Conservation (phyloP, 2,329 filamentous ascomycete species). For the Lomentospora prolificans region DNA sequence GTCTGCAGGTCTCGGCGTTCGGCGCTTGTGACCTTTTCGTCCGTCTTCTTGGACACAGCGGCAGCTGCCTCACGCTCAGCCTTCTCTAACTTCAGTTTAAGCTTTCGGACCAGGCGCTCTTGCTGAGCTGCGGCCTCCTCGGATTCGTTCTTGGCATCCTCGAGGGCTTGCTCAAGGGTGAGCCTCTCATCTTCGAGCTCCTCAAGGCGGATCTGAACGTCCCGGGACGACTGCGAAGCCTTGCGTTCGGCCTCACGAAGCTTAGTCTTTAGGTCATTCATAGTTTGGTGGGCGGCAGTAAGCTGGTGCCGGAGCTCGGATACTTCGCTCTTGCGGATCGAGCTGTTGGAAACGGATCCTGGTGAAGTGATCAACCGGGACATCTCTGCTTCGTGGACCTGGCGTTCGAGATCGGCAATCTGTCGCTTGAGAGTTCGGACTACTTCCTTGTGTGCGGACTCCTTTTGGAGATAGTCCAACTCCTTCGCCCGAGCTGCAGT, state of each 20-base stretch:
- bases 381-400: constrained; percentile 54
- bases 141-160: constrained; percentile 40
- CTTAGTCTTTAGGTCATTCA: constrained; percentile 42
- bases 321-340: constrained; percentile 46
- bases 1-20: constrained; percentile 51
- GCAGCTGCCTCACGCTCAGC: constrained; percentile 35
- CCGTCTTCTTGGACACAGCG: constrained; percentile 18
- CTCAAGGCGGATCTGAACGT: constrained; percentile 44
- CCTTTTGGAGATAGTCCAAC: constrained; percentile 54
- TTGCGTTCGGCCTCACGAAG: constrained; percentile 42
- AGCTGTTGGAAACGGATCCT: constrained; percentile 33
- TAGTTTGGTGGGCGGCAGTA: constrained; percentile 46
- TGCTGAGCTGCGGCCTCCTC: constrained; percentile 36
- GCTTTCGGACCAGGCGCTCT: constrained; percentile 30
- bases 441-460: constrained; percentile 50
- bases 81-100: constrained; percentile 40
- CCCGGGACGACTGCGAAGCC: constrained; percentile 28
- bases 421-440: constrained; percentile 55
- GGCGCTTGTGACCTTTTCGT: constrained; percentile 30
- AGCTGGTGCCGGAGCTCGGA: constrained; percentile 51
- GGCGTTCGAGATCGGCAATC: constrained; percentile 56
- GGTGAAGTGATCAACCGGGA: constrained; percentile 36
- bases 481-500: constrained; percentile 57
- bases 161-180: constrained; percentile 48
- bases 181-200: constrained; percentile 51